A percentile compares a stretch with the other conserved stretches of the same genome.
These are phyloP conservation scores for Trypanosoma brucei DNA, from an alignment of 208 protist genomes.

Conservation along the genomic window DNA sequence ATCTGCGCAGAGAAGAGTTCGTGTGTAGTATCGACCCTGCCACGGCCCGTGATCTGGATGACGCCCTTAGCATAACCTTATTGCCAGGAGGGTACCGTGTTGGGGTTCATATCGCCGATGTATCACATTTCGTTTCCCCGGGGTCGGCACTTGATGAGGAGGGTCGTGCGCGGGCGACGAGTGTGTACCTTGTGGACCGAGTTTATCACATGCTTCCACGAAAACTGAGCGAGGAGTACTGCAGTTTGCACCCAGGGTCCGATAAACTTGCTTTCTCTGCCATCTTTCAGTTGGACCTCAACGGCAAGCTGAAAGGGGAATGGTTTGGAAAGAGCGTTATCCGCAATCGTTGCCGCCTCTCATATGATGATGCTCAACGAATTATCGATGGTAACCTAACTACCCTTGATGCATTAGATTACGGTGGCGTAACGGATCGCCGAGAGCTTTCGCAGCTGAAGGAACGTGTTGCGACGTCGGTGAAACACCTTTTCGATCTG, in stretches of 20 bases:
- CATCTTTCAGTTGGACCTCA: conserved; percentile 74
- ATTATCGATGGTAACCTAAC: conserved; percentile 52
- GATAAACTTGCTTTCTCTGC: conserved; percentile 89
- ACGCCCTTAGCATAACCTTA: conserved; percentile 73
- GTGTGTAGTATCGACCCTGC: conserved; percentile 84
- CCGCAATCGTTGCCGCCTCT: conserved; percentile 73
- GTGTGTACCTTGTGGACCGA: conserved; percentile 85
- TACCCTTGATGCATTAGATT: conserved; percentile 28
- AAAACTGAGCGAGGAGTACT: conserved; percentile 82
- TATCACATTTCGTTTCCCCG: conserved; percentile 83
- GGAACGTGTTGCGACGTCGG: conserved; percentile 34
- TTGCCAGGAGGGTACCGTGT: conserved; percentile 67
- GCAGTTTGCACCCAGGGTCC: conserved; percentile 76
- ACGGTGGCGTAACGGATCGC: conserved; percentile 4
- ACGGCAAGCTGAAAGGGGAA: conserved; percentile 63
- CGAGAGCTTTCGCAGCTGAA: not conserved
- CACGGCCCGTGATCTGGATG: conserved; percentile 85
- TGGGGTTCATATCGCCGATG: conserved; percentile 95
- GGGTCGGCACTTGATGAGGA: conserved; percentile 82
- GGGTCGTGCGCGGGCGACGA: conserved; percentile 68
- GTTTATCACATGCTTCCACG: conserved; percentile 91
- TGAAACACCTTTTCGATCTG: conserved; percentile 57
- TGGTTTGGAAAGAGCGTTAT: conserved; percentile 91
- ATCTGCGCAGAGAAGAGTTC: conserved; percentile 76
- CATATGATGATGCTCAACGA: conserved; percentile 82